phyloP scores from a whole-genome alignment of 1,284 basidiomycete species.

The Ustilago bromivora region DNA sequence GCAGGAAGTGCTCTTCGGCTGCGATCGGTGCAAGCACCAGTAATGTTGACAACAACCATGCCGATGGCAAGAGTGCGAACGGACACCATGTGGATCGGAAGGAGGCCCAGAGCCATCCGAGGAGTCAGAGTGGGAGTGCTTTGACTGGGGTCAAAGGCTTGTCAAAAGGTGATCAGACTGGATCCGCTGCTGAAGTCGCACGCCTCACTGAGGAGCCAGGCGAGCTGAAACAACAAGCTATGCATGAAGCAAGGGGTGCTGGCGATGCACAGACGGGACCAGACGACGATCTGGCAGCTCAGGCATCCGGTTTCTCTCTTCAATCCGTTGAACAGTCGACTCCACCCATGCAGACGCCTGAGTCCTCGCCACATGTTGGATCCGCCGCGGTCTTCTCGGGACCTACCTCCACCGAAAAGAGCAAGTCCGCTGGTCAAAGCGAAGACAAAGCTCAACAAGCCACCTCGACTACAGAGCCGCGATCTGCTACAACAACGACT shows the following conservation, averaged over 20 bases:
- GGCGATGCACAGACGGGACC: neutral
- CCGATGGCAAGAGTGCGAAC: constrained; percentile 2
- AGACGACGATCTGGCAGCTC: constrained; percentile 20
- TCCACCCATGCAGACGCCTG: constrained; percentile 48
- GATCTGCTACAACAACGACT: constrained; percentile 20
- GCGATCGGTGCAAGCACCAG: constrained; percentile 5
- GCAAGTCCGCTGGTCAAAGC: neutral
- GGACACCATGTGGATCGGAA: constrained; percentile 10
- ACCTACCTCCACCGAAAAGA: constrained; percentile 11
- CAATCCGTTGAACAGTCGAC: constrained; percentile 36
- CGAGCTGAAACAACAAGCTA: neutral
- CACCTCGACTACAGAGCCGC: neutral
- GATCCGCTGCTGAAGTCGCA: neutral
- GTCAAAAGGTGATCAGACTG: neutral
- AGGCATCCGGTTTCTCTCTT: constrained; percentile 36
- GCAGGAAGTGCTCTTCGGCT: constrained; percentile 42
- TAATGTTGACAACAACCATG: neutral
- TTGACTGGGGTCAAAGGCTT: constrained; percentile 10
- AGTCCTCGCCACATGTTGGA: constrained; percentile 25
- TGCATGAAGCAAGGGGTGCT: neutral
- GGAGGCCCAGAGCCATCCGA: constrained; percentile 12
- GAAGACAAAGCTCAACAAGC: constrained; percentile 9
- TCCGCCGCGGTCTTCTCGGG: constrained; percentile 11
- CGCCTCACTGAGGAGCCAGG: neutral
- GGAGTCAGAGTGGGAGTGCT: constrained; percentile 33